phyloP scores from a whole-genome alignment of 2,329 filamentous ascomycete species.

The Cladosporium sp. region DNA sequence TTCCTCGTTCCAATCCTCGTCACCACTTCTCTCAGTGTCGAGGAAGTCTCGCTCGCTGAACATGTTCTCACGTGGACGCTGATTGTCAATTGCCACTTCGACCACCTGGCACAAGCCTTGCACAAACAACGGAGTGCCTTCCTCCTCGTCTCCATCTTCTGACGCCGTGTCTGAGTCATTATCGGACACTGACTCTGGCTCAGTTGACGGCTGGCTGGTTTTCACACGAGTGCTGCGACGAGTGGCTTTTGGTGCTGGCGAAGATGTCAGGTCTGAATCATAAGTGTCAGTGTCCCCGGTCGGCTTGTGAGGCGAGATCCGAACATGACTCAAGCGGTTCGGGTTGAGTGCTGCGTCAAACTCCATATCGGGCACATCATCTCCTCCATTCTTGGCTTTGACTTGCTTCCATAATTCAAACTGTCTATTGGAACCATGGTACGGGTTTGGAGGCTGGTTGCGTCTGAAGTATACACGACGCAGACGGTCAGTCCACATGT shows the following conservation, averaged over 20 bases:
- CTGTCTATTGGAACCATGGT: constrained; percentile 47
- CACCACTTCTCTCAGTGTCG: constrained; percentile 60
- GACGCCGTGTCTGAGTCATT: constrained; percentile 38
- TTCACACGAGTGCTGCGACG: constrained; percentile 38
- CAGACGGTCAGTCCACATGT: constrained; percentile 73
- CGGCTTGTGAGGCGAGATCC: constrained; percentile 31
- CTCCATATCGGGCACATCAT: constrained; percentile 17
- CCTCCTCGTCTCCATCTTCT: constrained; percentile 37
- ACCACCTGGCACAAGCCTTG: constrained; percentile 73
- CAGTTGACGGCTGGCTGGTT: constrained; percentile 25
- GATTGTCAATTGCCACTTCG: constrained; percentile 73
- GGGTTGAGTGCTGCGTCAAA: constrained; percentile 24
- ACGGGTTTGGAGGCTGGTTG: constrained; percentile 46
- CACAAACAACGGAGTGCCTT: constrained; percentile 42
- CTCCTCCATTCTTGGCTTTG: constrained; percentile 19
- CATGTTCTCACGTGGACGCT: constrained; percentile 68
- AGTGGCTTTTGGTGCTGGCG: constrained; percentile 22
- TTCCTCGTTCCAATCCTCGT: constrained; percentile 61
- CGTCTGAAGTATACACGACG: constrained; percentile 65
- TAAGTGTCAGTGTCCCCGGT: constrained; percentile 31
- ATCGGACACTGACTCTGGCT: constrained; percentile 27
- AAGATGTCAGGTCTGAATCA: constrained; percentile 25
- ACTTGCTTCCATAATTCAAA: constrained; percentile 44
- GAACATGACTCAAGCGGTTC: constrained; percentile 31
- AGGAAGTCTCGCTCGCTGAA: constrained; percentile 74